These are phyloP conservation scores for Sporisorium sorghi DNA, from an alignment of 1,284 basidiomycete genomes.

Conservation along the genomic window DNA sequence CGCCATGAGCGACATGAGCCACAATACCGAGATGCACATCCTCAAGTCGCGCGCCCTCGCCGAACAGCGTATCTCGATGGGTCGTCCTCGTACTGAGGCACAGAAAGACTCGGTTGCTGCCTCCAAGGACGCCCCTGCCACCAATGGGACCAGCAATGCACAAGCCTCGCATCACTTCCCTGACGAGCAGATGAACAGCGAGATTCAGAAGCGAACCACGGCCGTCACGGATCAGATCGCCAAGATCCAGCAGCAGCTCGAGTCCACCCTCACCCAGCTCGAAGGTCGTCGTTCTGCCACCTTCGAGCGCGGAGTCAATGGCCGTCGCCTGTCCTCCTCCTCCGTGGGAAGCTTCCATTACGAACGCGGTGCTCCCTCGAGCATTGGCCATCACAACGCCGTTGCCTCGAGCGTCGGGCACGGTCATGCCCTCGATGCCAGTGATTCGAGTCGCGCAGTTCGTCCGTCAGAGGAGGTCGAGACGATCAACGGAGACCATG, in stretches of 20 bases:
- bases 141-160: slow-evolving; percentile 8
- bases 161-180: slow-evolving; percentile 64
- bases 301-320: slow-evolving; percentile 46
- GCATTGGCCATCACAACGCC: slow-evolving; percentile 51
- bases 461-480: slow-evolving; percentile 37
- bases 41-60: slow-evolving; percentile 58
- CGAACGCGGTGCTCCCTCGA: slow-evolving; percentile 47
- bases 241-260: slow-evolving; percentile 64
- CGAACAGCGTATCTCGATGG: slow-evolving; percentile 61
- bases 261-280: slow-evolving; percentile 60
- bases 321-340: slow-evolving; percentile 40
- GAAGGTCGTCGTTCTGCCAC: slow-evolving; percentile 58
- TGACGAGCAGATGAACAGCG: slow-evolving; percentile 66
- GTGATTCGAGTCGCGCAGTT: background rate
- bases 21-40: slow-evolving; percentile 57
- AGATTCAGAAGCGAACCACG: slow-evolving; percentile 61
- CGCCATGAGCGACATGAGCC: slow-evolving; percentile 40
- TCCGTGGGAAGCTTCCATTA: slow-evolving; percentile 45
- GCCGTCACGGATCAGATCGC: slow-evolving; percentile 64
- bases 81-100: slow-evolving; percentile 20
- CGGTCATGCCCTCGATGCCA: slow-evolving; percentile 15
- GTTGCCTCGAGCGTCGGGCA: slow-evolving; percentile 38
- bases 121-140: slow-evolving; percentile 23
- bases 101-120: too few relatives aligned
- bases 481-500: slow-evolving; percentile 33